These are phyloP conservation scores for Globisporangium polare DNA, from an alignment of 352 stramenopile species.

Conservation along the genomic window DNA sequence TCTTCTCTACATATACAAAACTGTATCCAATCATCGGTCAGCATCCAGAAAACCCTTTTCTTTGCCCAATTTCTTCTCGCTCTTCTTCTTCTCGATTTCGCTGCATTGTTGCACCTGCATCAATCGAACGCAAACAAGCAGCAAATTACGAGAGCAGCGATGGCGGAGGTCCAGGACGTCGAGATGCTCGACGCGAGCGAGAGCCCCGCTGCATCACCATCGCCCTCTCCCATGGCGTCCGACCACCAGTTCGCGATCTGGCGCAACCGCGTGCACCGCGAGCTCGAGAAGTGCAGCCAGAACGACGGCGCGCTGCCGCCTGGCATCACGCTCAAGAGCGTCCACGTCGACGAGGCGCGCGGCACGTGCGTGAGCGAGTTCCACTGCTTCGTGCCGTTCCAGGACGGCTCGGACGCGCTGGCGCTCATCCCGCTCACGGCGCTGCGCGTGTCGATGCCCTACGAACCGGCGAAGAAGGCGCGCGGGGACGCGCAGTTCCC, in stretches of 20 bases:
- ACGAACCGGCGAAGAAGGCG: constrained; percentile 23
- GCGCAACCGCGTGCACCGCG: constrained; percentile 61
- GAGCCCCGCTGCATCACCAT: not conserved
- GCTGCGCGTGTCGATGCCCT: constrained; percentile 59
- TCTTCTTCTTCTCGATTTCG: not conserved
- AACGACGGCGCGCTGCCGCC: constrained; percentile 20
- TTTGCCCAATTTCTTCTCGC: not conserved
- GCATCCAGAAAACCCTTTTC: not conserved
- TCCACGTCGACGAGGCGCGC: constrained; percentile 39
- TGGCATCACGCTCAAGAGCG: constrained; percentile 44
- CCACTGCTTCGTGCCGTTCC: constrained; percentile 74
- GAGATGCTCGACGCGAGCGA: constrained; percentile 15
- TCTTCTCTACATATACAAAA: not conserved
- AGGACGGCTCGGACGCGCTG: constrained; percentile 64
- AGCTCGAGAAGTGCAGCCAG: constrained; percentile 64
- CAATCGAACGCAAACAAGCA: not conserved
- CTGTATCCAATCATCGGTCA: not conserved
- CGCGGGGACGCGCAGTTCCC: constrained; percentile 49
- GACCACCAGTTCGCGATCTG: constrained; percentile 67
- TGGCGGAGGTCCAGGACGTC: constrained; percentile 9
- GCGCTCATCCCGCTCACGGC: constrained; percentile 52
- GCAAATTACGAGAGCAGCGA: not conserved
- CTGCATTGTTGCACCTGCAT: not conserved
- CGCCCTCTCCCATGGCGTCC: constrained; percentile 8
- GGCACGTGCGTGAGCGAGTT: constrained; percentile 56